phyloP scores from a whole-genome alignment of 2,329 filamentous ascomycete genomes.

The Aspergillus quadrilineatus region DNA sequence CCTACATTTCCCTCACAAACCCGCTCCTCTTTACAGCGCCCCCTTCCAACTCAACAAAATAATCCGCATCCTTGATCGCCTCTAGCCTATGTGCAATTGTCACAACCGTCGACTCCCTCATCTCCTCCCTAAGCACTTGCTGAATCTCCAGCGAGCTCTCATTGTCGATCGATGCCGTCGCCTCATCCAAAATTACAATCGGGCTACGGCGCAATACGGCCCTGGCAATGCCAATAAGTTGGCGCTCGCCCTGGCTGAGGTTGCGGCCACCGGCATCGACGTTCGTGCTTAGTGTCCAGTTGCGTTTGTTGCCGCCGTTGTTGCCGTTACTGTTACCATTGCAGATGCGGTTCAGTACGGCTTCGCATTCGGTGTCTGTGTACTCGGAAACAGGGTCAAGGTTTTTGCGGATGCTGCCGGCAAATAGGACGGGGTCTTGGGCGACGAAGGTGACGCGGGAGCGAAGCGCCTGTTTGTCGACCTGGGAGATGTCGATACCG shows the following conservation, averaged over 20 bases:
- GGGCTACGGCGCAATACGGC: constrained; percentile 61
- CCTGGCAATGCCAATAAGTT: constrained; percentile 64
- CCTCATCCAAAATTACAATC: constrained; percentile 66
- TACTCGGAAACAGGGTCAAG: constrained; percentile 62
- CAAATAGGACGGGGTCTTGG: constrained; percentile 66
- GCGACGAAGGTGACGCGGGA: constrained; percentile 65
- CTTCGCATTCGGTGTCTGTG: constrained; percentile 53
- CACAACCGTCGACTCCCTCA: constrained; percentile 55
- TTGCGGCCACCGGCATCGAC: constrained; percentile 63
- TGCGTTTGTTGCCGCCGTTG: constrained; percentile 40
- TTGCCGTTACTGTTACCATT: constrained; percentile 9
- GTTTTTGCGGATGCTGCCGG: constrained; percentile 61
- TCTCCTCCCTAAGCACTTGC: constrained; percentile 37
- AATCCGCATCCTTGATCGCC: constrained; percentile 60
- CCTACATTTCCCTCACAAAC: constrained; percentile 26
- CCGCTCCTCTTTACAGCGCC: constrained; percentile 44
- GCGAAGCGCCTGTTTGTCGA: constrained; percentile 60
- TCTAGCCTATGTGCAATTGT: constrained; percentile 65
- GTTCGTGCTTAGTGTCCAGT: constrained; percentile 56
- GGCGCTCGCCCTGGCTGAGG: constrained; percentile 64
- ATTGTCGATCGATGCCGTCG: constrained; percentile 63
- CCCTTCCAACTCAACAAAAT: constrained; percentile 54
- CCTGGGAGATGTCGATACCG: constrained; percentile 58
- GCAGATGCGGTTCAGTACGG: constrained; percentile 57
- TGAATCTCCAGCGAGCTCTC: constrained; percentile 56